Conservation (phyloP, 2,329 filamentous ascomycete genomes). For the Aspergillus hortae region DNA sequence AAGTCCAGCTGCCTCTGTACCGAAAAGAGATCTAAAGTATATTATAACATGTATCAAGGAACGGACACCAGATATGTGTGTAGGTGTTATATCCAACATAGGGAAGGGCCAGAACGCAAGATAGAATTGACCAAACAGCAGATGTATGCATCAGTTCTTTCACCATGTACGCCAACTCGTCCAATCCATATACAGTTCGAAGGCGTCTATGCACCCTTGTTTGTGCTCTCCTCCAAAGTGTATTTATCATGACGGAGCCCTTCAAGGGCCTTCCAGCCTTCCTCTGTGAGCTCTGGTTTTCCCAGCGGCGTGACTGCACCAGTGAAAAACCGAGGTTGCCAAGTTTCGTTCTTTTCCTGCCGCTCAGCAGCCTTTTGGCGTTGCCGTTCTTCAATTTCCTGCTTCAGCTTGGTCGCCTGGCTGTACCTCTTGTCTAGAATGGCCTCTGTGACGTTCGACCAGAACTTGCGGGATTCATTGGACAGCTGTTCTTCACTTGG, state of each 20-base stretch:
- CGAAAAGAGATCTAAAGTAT: not conserved
- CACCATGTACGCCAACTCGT: conserved; percentile 23
- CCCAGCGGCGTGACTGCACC: conserved; percentile 57
- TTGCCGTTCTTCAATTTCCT: conserved; percentile 87
- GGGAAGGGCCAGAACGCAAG: not conserved
- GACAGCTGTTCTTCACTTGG: conserved; percentile 73
- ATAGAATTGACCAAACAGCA: not conserved
- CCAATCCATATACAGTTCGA: conserved; percentile 5
- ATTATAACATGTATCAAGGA: not conserved
- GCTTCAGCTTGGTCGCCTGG: conserved; percentile 80
- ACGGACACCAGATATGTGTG: not conserved
- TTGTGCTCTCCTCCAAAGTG: conserved; percentile 42
- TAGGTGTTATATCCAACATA: not conserved
- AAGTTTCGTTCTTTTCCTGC: conserved; percentile 65
- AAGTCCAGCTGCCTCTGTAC: not conserved
- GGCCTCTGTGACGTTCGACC: conserved; percentile 81
- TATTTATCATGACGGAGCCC: conserved; percentile 54
- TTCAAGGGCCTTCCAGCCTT: conserved; percentile 57
- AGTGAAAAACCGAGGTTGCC: conserved; percentile 85
- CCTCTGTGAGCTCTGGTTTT: conserved; percentile 59
- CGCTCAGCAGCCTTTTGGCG: conserved; percentile 78
- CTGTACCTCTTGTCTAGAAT: conserved; percentile 79
- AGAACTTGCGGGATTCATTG: conserved; percentile 86
- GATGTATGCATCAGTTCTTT: conserved; percentile 9
- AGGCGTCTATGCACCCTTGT: conserved; percentile 29